Evolutionary conservation across 2,329 filamentous ascomycete genomes (phyloP).

Genomic region (Didymella lethalis): DNA sequence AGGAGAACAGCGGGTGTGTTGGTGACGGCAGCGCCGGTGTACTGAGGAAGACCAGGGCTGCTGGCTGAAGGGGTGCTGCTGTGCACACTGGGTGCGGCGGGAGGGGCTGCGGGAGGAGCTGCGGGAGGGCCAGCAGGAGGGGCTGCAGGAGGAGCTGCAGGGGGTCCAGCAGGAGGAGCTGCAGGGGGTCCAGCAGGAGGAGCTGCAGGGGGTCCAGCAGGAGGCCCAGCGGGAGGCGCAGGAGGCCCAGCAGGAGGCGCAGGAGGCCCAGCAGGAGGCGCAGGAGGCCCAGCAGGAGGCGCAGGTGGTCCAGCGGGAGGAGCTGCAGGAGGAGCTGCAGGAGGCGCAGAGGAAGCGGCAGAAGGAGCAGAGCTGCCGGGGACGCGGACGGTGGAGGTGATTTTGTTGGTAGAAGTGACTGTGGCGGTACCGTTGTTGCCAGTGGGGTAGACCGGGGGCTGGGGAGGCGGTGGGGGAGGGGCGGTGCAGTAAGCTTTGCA

Average conservation of each 20-base stretch:
- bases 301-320: background rate
- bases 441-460: slow-evolving; percentile 8
- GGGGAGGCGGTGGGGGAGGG: slow-evolving; percentile 10
- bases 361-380: slow-evolving; percentile 5
- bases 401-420: slow-evolving; percentile 8
- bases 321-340: background rate
- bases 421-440: slow-evolving; percentile 15
- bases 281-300: background rate
- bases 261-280: background rate
- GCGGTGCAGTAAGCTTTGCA: slow-evolving; percentile 18
- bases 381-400: slow-evolving; percentile 11
- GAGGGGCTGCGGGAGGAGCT: background rate
- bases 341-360: background rate
- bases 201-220: slow-evolving; percentile 1
- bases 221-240: background rate
- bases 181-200: background rate
- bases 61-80: background rate
- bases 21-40: slow-evolving; percentile 20
- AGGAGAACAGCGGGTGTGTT: slow-evolving; percentile 11
- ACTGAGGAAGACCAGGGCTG: slow-evolving; percentile 3
- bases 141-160: background rate
- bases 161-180: background rate
- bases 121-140: slow-evolving; percentile 8
- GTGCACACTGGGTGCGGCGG: background rate
- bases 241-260: background rate